A percentile compares a stretch with the other conserved stretches of the same genome.
Evolutionary conservation across 441 rosid species (phyloP).

Genomic region (Croton laevigatus): DNA sequence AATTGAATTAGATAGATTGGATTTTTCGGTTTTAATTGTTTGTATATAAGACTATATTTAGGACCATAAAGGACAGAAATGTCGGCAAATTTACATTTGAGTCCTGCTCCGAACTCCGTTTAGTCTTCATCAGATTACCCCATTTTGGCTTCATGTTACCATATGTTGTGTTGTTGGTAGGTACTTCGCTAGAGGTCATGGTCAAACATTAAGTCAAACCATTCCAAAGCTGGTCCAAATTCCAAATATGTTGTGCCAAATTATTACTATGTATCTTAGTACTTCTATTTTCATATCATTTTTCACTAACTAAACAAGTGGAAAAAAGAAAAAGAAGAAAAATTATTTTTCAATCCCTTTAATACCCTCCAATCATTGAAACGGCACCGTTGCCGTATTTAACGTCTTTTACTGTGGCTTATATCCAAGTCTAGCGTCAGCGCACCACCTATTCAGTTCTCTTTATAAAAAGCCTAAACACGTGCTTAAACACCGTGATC

Average conservation of each 20-base stretch:
- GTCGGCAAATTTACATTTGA: slow-evolving; percentile 6
- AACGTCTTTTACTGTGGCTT: no score
- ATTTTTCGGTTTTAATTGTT: no score
- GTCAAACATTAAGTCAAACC: slow-evolving; percentile 12
- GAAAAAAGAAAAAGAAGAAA: no score
- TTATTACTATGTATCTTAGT: background rate
- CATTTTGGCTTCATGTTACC: slow-evolving; percentile 8
- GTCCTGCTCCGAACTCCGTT: background rate
- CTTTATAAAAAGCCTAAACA: slow-evolving; percentile 48
- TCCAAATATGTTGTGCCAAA: background rate
- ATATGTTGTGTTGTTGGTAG: no score
- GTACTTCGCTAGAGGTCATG: background rate
- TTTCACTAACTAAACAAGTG: no score
- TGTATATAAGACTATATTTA: background rate
- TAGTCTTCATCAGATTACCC: background rate
- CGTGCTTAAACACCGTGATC: slow-evolving; percentile 60
- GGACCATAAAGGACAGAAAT: background rate
- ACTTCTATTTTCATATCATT: no score
- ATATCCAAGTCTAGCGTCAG: background rate
- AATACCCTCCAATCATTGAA: background rate
- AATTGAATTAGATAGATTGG: no score
- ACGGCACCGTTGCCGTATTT: slow-evolving; percentile 6
- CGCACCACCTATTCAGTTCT: background rate
- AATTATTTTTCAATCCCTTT: background rate
- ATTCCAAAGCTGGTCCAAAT: slow-evolving; percentile 4